Percentiles rank a stretch among this genome's conserved stretches.
These are phyloP conservation scores for Candida mesenterica DNA, from an alignment of 1,139 yeast species.

Conservation along the genomic window DNA sequence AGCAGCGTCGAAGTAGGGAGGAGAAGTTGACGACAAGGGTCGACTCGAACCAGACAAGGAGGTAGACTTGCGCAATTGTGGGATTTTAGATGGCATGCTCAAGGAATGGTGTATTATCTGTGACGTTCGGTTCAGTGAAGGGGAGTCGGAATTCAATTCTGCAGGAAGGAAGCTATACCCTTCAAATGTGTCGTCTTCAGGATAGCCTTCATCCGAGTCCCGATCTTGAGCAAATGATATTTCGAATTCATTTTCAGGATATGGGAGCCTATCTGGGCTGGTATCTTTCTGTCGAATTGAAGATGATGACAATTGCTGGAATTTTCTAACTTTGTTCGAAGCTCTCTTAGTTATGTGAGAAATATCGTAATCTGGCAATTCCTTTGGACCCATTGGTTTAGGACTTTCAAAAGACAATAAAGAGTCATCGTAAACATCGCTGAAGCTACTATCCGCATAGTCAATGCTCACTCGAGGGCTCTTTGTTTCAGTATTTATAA, in stretches of 20 bases:
- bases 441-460: background rate
- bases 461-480: too few relatives aligned
- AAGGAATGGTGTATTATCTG: constrained; percentile 12
- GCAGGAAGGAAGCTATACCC: constrained; percentile 1
- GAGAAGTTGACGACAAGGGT: background rate
- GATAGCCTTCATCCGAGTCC: constrained; percentile 1
- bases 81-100: constrained; percentile 5
- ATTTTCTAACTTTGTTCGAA: constrained; percentile 10
- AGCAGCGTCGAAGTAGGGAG: background rate
- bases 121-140: constrained; percentile 5
- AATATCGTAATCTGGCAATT: constrained; percentile 33
- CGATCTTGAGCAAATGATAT: too few relatives aligned
- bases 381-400: constrained; percentile 45
- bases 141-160: background rate
- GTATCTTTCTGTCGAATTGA: background rate
- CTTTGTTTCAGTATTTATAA: too few relatives aligned
- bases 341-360: background rate
- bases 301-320: constrained; percentile 10
- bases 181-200: background rate
- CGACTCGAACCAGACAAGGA: background rate
- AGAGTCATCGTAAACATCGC: constrained; percentile 9
- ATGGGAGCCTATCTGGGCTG: background rate
- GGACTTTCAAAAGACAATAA: constrained; percentile 26
- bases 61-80: constrained; percentile 3
- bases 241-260: too few relatives aligned